Conservation (phyloP, 176 grass and related monocot genomes). For the Otatea glauca region DNA sequence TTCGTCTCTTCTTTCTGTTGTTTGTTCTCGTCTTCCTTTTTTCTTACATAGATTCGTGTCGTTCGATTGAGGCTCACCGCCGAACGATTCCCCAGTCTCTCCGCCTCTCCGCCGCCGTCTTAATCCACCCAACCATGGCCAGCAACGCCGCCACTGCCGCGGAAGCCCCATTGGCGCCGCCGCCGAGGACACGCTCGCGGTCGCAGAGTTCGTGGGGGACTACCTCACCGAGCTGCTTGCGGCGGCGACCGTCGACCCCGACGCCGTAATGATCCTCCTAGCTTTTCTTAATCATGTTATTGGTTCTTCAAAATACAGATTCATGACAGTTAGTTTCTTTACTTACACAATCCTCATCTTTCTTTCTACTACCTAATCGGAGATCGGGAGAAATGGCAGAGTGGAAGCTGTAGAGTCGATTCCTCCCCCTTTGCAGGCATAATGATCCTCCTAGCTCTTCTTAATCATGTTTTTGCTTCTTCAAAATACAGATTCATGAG, state of each 20-base stretch:
- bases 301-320: no score
- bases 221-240: constrained; percentile 67
- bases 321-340: no score
- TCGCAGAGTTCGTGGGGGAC: constrained; percentile 54
- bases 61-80: no score
- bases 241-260: constrained; percentile 53
- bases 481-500: neutral
- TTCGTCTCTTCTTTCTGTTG: no score
- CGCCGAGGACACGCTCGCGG: constrained; percentile 59
- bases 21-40: no score
- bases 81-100: no score
- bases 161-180: constrained; percentile 49
- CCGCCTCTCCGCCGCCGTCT: no score
- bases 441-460: neutral
- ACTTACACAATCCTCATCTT: neutral
- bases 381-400: neutral
- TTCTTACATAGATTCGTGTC: no score
- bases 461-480: neutral
- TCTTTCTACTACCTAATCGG: neutral
- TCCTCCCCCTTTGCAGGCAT: constrained; percentile 3
- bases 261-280: constrained; percentile 20
- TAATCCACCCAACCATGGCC: no score
- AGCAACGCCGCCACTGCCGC: neutral
- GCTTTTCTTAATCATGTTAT: no score
- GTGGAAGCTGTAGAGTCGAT: neutral